These are phyloP conservation scores for Huntiella decipiens DNA, from an alignment of 2,329 filamentous ascomycete genomes.

Conservation along the genomic window DNA sequence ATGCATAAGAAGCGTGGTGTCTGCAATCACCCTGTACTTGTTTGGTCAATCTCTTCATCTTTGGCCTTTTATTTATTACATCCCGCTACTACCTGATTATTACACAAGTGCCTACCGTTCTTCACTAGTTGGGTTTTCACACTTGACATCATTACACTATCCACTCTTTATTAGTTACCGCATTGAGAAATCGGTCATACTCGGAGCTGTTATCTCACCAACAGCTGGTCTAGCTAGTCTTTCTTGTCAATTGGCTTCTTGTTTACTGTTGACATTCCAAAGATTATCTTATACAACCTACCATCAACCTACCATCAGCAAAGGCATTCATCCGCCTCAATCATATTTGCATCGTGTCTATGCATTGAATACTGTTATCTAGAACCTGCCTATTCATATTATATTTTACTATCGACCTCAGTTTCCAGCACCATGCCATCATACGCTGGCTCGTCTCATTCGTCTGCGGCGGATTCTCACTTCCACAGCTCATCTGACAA, in stretches of 20 bases:
- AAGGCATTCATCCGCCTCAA: neutral
- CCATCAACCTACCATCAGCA: neutral
- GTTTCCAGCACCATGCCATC: conserved; percentile 1
- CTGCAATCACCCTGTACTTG: neutral
- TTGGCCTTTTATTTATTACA: neutral
- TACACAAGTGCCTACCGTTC: neutral
- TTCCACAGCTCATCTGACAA: conserved; percentile 9
- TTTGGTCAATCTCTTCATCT: neutral
- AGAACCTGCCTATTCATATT: neutral
- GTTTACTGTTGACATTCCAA: neutral
- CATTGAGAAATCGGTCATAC: too few species aligned
- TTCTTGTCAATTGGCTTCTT: neutral
- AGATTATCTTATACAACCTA: neutral
- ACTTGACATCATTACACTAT: neutral
- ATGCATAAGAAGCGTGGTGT: conserved; percentile 9
- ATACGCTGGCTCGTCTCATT: conserved; percentile 6
- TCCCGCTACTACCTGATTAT: too few species aligned
- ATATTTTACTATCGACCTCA: neutral
- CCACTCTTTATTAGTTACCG: too few species aligned
- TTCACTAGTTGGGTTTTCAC: neutral
- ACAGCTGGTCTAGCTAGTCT: neutral
- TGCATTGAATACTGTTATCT: too few species aligned
- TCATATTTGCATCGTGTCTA: neutral
- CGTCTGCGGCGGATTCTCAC: conserved; percentile 4
- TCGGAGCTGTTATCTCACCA: neutral